Percentiles rank a stretch among this genome's conserved stretches.
Evolutionary conservation across 2,329 filamentous ascomycete genomes (phyloP).

Genomic region (Blumeria graminis): DNA sequence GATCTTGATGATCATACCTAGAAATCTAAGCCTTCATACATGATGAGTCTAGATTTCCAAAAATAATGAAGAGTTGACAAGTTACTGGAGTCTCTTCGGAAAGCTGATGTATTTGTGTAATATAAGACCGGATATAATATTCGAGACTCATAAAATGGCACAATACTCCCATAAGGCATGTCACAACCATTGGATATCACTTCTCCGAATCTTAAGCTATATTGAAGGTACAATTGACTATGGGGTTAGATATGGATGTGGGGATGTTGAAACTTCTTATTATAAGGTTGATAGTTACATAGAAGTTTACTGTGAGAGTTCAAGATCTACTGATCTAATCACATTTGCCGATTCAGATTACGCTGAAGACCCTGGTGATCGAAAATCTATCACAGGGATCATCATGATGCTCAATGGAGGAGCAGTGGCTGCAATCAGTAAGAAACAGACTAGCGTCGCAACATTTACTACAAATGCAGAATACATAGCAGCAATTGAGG

Average conservation of each 20-base stretch:
- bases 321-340: background rate
- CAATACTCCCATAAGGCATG: background rate
- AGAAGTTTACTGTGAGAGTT: background rate
- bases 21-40: background rate
- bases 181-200: background rate
- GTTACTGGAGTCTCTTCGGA: background rate
- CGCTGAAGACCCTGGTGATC: background rate
- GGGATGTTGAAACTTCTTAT: background rate
- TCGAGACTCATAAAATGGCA: background rate
- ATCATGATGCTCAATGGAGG: slow-evolving; percentile 1
- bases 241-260: background rate
- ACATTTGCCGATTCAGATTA: background rate
- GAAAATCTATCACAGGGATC: background rate
- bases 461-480: background rate
- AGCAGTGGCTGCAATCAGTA: background rate
- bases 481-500: background rate
- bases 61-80: background rate
- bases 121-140: too few relatives aligned
- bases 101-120: background rate
- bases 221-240: background rate
- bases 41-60: too few relatives aligned
- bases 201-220: background rate
- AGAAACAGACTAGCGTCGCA: background rate
- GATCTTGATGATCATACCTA: too few relatives aligned
- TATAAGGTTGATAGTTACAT: background rate